A percentile compares a stretch with the other conserved stretches of the same genome.
Evolutionary conservation across 148 eudicot species (phyloP).

Genomic region (Amaranthus cruentus): DNA sequence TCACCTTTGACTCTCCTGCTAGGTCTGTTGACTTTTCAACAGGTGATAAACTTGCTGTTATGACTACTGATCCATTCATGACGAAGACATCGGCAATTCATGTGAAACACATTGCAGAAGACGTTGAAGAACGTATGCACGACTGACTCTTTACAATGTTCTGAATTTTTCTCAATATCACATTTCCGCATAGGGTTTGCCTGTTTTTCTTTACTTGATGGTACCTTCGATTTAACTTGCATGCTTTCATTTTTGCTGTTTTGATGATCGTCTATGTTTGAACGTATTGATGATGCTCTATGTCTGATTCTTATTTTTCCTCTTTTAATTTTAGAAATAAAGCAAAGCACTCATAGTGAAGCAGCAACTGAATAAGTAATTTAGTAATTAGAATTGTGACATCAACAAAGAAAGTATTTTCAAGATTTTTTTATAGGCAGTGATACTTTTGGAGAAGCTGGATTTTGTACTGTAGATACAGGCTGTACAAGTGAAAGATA

Average conservation of each 20-base stretch:
- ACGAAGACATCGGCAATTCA: conserved; percentile 72
- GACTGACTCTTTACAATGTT: neutral
- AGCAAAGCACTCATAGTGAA: too few species aligned
- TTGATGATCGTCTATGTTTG: neutral
- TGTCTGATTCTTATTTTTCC: too few species aligned
- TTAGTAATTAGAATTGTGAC: too few species aligned
- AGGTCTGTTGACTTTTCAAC: conserved; percentile 72
- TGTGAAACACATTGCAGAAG: conserved; percentile 60
- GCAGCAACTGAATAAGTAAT: too few species aligned
- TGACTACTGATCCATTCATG: conserved; percentile 92
- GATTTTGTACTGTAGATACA: neutral
- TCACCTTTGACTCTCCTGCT: conserved; percentile 76
- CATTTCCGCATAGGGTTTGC: neutral
- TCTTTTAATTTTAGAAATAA: too few species aligned
- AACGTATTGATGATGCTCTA: too few species aligned
- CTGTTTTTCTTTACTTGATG: neutral
- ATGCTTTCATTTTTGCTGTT: neutral
- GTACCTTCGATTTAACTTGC: neutral
- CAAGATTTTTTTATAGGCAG: too few species aligned
- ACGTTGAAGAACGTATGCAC: conserved; percentile 65
- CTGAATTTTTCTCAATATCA: neutral
- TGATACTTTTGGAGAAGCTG: too few species aligned
- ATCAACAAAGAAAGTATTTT: too few species aligned
- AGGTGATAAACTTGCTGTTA: conserved; percentile 78
- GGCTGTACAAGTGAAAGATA: neutral